Evolutionary conservation across 257 asterid species (phyloP).

Genomic region (Solanum arcanum): DNA sequence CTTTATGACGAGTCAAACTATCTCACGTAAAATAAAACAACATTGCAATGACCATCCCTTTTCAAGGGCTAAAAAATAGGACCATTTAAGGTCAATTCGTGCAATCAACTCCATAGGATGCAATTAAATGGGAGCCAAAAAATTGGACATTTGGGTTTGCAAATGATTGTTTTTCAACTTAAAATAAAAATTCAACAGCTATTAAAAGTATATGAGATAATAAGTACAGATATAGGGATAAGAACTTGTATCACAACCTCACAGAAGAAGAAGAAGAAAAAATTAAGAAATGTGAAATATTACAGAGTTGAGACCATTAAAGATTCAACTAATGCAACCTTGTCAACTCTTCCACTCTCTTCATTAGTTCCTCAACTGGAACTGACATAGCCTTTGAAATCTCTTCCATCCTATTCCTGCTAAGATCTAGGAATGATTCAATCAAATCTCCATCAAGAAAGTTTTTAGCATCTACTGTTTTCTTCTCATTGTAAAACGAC

Average conservation of each 20-base stretch:
- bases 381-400: conserved; percentile 55
- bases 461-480: conserved; percentile 65
- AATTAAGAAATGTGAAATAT: not conserved
- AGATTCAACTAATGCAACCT: conserved; percentile 52
- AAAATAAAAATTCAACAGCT: not conserved
- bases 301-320: not conserved
- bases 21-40: too few species aligned
- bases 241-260: not conserved
- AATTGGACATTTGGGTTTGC: not conserved
- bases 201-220: not conserved
- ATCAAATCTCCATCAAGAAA: conserved; percentile 91
- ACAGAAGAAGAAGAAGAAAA: not conserved
- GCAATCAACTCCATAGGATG: not conserved
- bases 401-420: conserved; percentile 69
- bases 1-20: too few species aligned
- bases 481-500: conserved; percentile 85
- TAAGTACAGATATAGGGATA: not conserved
- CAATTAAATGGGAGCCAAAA: not conserved
- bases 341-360: conserved; percentile 93
- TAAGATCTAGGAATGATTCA: conserved; percentile 84
- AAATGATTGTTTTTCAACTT: not conserved
- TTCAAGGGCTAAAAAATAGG: not conserved
- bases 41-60: too few species aligned
- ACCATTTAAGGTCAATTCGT: not conserved
- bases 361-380: conserved; percentile 84